A percentile compares a stretch with the other conserved stretches of the same genome.
These are phyloP conservation scores for Emmonsiellopsis sp. DNA, from an alignment of 2,329 filamentous ascomycete species.

Conservation along the genomic window DNA sequence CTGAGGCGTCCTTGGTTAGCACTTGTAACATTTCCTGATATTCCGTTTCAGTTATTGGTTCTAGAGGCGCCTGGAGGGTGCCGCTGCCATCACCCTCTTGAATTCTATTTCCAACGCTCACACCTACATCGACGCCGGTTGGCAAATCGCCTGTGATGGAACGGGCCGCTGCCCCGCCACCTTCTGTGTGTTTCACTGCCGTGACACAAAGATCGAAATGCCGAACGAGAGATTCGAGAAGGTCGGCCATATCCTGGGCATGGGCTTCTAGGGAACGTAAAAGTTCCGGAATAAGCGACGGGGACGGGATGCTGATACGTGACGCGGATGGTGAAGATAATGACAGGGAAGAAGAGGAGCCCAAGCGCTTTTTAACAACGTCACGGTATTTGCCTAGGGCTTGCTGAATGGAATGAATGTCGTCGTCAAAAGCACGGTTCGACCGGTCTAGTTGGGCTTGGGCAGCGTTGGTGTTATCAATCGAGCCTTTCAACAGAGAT, in stretches of 20 bases:
- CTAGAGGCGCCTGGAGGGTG: conserved; percentile 42
- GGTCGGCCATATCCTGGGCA: conserved; percentile 71
- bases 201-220: conserved; percentile 93
- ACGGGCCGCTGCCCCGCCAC: conserved; percentile 58
- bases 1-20: conserved; percentile 48
- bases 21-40: conserved; percentile 75
- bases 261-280: conserved; percentile 60
- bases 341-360: conserved; percentile 16
- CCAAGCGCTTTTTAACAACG: conserved; percentile 20
- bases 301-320: conserved; percentile 22
- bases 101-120: conserved; percentile 22
- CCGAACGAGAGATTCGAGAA: conserved; percentile 68
- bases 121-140: conserved; percentile 36
- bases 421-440: conserved; percentile 61
- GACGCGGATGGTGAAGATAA: conserved; percentile 27
- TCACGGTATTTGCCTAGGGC: conserved; percentile 39
- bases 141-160: conserved; percentile 57
- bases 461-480: conserved; percentile 52
- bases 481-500: conserved; percentile 47
- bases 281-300: conserved; percentile 42
- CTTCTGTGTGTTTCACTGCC: conserved; percentile 83
- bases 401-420: conserved; percentile 58
- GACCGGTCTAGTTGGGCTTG: conserved; percentile 49
- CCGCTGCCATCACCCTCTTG: conserved; percentile 24
- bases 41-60: conserved; percentile 67